Conservation (phyloP, 495 filamentous ascomycete genomes). For the Penicillium taxi region DNA sequence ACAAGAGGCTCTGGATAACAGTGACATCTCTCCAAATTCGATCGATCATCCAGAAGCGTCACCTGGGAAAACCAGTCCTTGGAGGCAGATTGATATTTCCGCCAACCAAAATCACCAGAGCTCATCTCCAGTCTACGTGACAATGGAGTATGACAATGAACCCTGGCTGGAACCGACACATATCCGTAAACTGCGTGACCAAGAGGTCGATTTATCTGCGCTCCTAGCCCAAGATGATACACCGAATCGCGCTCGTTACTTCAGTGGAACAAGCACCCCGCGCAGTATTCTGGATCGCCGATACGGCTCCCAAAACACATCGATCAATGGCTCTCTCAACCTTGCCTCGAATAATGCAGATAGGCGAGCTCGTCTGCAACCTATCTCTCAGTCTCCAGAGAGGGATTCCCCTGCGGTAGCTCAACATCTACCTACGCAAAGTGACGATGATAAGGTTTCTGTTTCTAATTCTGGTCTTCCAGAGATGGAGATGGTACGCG, state of each 20-base stretch:
- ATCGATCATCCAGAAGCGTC: constrained; percentile 5
- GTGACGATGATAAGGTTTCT: constrained; percentile 11
- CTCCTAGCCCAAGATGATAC: constrained; percentile 30
- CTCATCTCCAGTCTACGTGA: constrained; percentile 28
- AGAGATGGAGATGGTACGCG: constrained; percentile 12
- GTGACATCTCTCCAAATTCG: constrained; percentile 20
- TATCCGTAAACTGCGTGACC: constrained; percentile 31
- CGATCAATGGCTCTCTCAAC: constrained; percentile 13
- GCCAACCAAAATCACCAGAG: constrained; percentile 8
- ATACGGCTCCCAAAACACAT: constrained; percentile 9
- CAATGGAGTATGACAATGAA: constrained; percentile 20
- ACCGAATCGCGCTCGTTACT: constrained; percentile 37
- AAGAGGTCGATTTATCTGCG: constrained; percentile 33
- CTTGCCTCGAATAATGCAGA: constrained; percentile 10
- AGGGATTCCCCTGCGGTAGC: constrained; percentile 8
- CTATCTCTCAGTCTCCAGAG: constrained; percentile 22
- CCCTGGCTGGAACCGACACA: constrained; percentile 28
- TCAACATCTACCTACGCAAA: constrained; percentile 6
- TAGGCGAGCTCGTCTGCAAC: constrained; percentile 17
- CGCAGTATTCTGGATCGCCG: constrained; percentile 15
- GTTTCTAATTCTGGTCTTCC: constrained; percentile 11
- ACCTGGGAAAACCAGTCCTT: constrained; percentile 7
- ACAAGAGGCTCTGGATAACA: constrained; percentile 34
- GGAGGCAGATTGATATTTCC: constrained; percentile 6
- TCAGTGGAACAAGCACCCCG: constrained; percentile 33